Base-by-base conservation (phyloP, 148 eudicot species). In the Chenopodium album region DNA sequence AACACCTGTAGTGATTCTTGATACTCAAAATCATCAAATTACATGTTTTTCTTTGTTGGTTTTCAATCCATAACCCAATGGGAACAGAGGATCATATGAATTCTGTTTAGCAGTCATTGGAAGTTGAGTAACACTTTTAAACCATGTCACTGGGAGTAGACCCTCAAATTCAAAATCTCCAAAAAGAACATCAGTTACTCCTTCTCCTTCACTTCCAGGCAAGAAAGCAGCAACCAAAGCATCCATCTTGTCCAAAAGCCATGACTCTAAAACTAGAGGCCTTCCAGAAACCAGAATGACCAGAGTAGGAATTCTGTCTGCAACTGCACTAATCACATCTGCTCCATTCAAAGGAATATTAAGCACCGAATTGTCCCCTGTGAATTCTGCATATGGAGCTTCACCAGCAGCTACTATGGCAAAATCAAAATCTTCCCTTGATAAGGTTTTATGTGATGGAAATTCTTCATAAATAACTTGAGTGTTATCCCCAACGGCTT, bases 341-440 rank as follows among this genome's bases (percentile, higher is more conserved):
- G 86, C 66, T 29, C 97, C 97, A 52, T 90, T 88, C 46, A 94
- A 89, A 63, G 98, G 92, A 74, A 96, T 94, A 73, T 75, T 86
- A 41, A 96, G 97, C 80, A 80, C 88, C 16, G 88, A 79, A 73
- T 94, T 88, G 76, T 94, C 99, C 60, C 99, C 99, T 16, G 87
- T 87, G 41, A 81, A 73, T 86, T 96, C 99, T 12, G 88, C 97
- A 48, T 96, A 96, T 28, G 99, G 98, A 75, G 79, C 82, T 87
- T 96, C 98, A 46, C 99, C 99, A 65, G 92, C 92, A 54, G 87
- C 98, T 80, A 94, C 99, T 76, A 96, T 88, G 62, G 98, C 95
- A 81, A 79, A 90, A 52, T 88, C 85, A 82, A 91, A 87, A 80
- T 90, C 92, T 83, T 86, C 89, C 63, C 83, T 79, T 44, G 83